Evolutionary conservation across 2,329 filamentous ascomycete genomes (phyloP).

Genomic region (Hymenoscyphus occultus): DNA sequence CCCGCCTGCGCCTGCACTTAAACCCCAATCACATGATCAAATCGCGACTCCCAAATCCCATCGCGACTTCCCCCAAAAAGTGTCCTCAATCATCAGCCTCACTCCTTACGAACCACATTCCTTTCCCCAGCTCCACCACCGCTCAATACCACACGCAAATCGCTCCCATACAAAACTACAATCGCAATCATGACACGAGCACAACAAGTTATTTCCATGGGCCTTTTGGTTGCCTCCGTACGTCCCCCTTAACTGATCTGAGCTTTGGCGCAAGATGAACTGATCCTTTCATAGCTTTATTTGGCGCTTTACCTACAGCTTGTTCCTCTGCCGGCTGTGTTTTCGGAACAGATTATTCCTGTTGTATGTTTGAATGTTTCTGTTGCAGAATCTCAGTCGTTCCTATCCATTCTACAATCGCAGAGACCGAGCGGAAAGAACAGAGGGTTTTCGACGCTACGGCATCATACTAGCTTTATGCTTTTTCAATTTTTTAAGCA

Average conservation of each 20-base stretch:
- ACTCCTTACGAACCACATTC: constrained; percentile 34
- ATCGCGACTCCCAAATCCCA: constrained; percentile 13
- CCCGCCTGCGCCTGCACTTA: neutral
- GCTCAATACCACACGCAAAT: constrained; percentile 1
- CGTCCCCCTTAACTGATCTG: constrained; percentile 19
- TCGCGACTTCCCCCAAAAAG: neutral
- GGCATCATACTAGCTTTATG: neutral
- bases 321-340: constrained; percentile 70
- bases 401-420: neutral
- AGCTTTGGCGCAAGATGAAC: constrained; percentile 13
- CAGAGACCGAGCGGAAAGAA: neutral
- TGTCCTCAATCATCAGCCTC: constrained; percentile 20
- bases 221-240: constrained; percentile 85
- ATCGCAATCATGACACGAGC: constrained; percentile 79
- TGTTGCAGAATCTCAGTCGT: neutral
- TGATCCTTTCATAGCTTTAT: constrained; percentile 64
- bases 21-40: constrained; percentile 8
- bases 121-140: constrained; percentile 22
- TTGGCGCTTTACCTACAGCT: constrained; percentile 81
- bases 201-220: constrained; percentile 85
- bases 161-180: constrained; percentile 1
- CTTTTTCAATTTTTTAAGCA: neutral
- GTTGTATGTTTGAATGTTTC: constrained; percentile 59
- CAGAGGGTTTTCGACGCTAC: neutral
- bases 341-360: constrained; percentile 84